Percentiles rank a stretch among this genome's conserved stretches.
Conservation (phyloP, 768 basidiomycete species). For the Phaeotremella fagi region DNA sequence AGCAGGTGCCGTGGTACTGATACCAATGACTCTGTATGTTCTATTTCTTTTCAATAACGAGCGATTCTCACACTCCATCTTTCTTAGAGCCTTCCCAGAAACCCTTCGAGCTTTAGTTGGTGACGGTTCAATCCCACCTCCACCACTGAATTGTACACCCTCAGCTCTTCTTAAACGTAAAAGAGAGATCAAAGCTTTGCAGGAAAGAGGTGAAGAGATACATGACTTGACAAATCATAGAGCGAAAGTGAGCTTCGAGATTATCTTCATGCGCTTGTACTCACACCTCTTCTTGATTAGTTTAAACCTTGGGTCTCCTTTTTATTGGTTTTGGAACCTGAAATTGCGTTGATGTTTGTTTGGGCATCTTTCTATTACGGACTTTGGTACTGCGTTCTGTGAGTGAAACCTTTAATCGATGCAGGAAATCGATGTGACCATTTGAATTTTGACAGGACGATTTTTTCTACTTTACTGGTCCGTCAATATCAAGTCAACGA, state of each 20-base stretch:
- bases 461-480: slow-evolving; percentile 56
- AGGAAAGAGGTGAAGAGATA: slow-evolving; percentile 14
- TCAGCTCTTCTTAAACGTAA: slow-evolving; percentile 18
- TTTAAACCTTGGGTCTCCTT: slow-evolving; percentile 38
- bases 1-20: slow-evolving; percentile 21
- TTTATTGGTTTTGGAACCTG: slow-evolving; percentile 35
- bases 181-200: slow-evolving; percentile 7
- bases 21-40: slow-evolving; percentile 50
- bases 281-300: slow-evolving; percentile 15
- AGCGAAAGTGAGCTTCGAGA: slow-evolving; percentile 16
- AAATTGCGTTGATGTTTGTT: slow-evolving; percentile 31
- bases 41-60: not conserved
- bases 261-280: not conserved
- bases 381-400: slow-evolving; percentile 35
- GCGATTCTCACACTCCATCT: not conserved
- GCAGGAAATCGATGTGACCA: not conserved
- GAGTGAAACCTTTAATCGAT: not conserved
- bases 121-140: slow-evolving; percentile 36
- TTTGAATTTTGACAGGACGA: slow-evolving; percentile 7
- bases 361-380: slow-evolving; percentile 36
- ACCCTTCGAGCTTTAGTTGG: slow-evolving; percentile 49
- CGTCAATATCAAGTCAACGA: slow-evolving; percentile 58
- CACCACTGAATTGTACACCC: slow-evolving; percentile 22
- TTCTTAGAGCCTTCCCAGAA: slow-evolving; percentile 52
- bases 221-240: slow-evolving; percentile 11